phyloP scores from a whole-genome alignment of 106 monocot species.

The Platanthera guangdongensis region DNA sequence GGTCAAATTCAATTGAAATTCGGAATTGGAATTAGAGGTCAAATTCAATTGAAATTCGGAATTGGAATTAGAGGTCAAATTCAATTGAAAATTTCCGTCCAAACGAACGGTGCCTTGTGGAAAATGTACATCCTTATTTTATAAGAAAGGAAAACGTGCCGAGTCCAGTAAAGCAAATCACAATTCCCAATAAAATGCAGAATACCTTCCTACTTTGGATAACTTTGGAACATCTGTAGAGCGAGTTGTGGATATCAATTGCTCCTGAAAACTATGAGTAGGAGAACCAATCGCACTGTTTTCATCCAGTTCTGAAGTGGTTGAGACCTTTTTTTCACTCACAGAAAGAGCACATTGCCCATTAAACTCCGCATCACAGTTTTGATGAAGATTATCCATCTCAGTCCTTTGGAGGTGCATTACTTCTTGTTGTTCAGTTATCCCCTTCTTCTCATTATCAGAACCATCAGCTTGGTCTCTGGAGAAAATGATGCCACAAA shows the following conservation, averaged over 20 bases:
- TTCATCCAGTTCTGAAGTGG: slow-evolving; percentile 12
- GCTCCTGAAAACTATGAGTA: slow-evolving; percentile 15
- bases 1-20: too few species aligned
- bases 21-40: too few species aligned
- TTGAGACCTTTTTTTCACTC: not conserved
- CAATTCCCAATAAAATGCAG: not conserved
- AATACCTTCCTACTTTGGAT: slow-evolving; percentile 38
- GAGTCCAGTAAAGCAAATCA: not conserved
- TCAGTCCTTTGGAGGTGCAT: slow-evolving; percentile 6
- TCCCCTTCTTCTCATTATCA: slow-evolving; percentile 13
- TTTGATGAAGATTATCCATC: slow-evolving; percentile 13
- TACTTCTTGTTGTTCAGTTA: slow-evolving; percentile 23
- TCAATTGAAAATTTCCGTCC: too few species aligned
- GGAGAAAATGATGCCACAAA: slow-evolving; percentile 4
- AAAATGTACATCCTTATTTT: not conserved
- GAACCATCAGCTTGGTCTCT: slow-evolving; percentile 21
- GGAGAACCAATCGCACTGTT: not conserved
- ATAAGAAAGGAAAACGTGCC: not conserved
- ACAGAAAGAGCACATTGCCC: not conserved
- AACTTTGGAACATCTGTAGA: slow-evolving; percentile 15
- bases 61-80: too few species aligned
- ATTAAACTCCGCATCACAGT: slow-evolving; percentile 3
- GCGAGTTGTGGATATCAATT: slow-evolving; percentile 10
- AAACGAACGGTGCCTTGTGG: too few species aligned
- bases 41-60: too few species aligned